phyloP scores from a whole-genome alignment of 768 basidiomycete genomes.

The Russula olivacea region DNA sequence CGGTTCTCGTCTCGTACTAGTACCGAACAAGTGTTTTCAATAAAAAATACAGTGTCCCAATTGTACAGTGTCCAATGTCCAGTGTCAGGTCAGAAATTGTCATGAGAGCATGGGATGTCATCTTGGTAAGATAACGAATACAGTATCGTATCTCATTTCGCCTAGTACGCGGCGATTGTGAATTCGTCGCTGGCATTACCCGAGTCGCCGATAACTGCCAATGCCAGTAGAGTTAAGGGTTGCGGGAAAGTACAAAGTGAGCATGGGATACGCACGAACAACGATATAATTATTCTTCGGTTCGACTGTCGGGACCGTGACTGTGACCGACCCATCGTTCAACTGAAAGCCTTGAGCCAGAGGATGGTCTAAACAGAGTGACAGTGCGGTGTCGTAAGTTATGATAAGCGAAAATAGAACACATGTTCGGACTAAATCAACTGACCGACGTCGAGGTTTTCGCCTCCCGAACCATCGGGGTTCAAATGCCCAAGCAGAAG shows the following conservation, averaged over 20 bases:
- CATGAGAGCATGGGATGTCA: background rate
- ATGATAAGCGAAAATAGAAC: background rate
- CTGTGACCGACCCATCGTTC: constrained; percentile 40
- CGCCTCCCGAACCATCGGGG: constrained; percentile 35
- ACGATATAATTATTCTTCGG: constrained; percentile 49
- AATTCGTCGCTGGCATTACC: constrained; percentile 58
- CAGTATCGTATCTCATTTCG: background rate
- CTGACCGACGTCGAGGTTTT: constrained; percentile 51
- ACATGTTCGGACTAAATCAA: background rate
- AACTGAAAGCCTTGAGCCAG: constrained; percentile 54
- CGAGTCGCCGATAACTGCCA: constrained; percentile 59
- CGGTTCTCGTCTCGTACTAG: background rate
- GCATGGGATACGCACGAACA: constrained; percentile 45
- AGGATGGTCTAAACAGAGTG: constrained; percentile 41
- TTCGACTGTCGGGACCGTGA: constrained; percentile 49
- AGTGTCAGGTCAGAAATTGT: background rate
- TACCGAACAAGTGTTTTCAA: constrained; percentile 1
- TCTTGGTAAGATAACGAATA: background rate
- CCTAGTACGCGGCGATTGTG: constrained; percentile 37
- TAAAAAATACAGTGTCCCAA: constrained; percentile 2
- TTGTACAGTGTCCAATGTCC: constrained; percentile 5
- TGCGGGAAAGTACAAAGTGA: background rate
- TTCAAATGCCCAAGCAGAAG: constrained; percentile 47
- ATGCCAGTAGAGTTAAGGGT: background rate
- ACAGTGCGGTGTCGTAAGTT: background rate